Evolutionary conservation across 257 asterid species (phyloP).

Genomic region (Misopates orontium): DNA sequence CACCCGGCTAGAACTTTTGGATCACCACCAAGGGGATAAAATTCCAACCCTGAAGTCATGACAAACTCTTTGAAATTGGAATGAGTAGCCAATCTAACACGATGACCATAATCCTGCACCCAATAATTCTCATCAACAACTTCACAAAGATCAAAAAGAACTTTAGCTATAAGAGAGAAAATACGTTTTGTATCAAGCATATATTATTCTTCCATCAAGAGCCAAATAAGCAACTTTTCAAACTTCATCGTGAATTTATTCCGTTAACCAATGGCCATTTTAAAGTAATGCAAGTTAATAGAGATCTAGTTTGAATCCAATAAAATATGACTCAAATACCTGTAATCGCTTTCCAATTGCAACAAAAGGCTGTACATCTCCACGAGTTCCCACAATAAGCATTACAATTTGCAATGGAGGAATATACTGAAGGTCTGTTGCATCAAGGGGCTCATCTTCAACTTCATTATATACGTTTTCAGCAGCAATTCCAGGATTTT

Average conservation of each 20-base stretch:
- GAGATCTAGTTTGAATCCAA: slow-evolving; percentile 13
- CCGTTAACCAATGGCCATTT: slow-evolving; percentile 6
- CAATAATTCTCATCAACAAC: slow-evolving; percentile 37
- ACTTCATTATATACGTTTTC: slow-evolving; percentile 41
- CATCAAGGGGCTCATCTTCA: slow-evolving; percentile 66
- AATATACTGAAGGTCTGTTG: slow-evolving; percentile 61
- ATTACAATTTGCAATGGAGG: slow-evolving; percentile 86
- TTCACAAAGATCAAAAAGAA: slow-evolving; percentile 24
- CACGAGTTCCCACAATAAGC: slow-evolving; percentile 97
- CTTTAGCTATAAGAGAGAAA: slow-evolving; percentile 1
- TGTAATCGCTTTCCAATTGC: slow-evolving; percentile 87
- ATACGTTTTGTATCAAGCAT: neutral
- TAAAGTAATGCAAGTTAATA: slow-evolving; percentile 14
- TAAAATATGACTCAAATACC: slow-evolving; percentile 44
- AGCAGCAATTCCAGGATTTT: slow-evolving; percentile 40
- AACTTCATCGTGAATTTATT: slow-evolving; percentile 5
- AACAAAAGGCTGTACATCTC: slow-evolving; percentile 96
- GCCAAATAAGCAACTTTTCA: neutral
- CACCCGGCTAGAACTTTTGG: slow-evolving; percentile 97
- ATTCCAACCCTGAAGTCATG: slow-evolving; percentile 91
- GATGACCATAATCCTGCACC: slow-evolving; percentile 95
- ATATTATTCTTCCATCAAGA: slow-evolving; percentile 13
- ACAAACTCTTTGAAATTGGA: slow-evolving; percentile 96
- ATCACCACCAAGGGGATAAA: slow-evolving; percentile 96
- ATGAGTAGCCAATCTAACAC: slow-evolving; percentile 94